phyloP scores from a whole-genome alignment of 495 filamentous ascomycete species.

The Cercophora scortea region DNA sequence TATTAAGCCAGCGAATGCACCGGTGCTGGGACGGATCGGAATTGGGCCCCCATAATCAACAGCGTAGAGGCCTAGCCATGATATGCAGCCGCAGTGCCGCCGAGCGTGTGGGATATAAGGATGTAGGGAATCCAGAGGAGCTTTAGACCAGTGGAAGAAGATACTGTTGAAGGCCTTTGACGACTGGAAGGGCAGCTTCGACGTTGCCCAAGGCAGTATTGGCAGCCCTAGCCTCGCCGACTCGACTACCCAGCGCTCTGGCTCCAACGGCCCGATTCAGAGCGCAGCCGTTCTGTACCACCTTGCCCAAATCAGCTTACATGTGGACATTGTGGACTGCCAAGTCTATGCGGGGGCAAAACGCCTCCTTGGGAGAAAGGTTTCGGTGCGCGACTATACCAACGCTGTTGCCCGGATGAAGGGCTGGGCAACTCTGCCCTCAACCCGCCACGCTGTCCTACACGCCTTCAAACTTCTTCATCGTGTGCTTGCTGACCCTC shows the following conservation, averaged over 20 bases:
- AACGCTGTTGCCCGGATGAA: conserved; percentile 76
- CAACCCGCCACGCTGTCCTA: conserved; percentile 82
- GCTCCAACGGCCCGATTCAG: conserved; percentile 72
- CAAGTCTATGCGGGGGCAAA: conserved; percentile 87
- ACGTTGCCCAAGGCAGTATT: conserved; percentile 52
- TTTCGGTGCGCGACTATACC: conserved; percentile 70
- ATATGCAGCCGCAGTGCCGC: too few relatives aligned
- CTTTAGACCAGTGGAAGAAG: conserved; percentile 74
- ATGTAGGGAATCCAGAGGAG: too few relatives aligned
- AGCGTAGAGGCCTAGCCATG: too few relatives aligned
- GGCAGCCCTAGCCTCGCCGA: conserved; percentile 33
- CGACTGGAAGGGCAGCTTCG: conserved; percentile 89
- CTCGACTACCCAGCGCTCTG: conserved; percentile 26
- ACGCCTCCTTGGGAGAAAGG: conserved; percentile 74
- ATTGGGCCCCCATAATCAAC: too few relatives aligned
- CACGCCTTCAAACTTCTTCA: conserved; percentile 84
- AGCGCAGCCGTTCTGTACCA: conserved; percentile 83
- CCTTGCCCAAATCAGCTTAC: conserved; percentile 89
- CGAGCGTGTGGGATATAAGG: too few relatives aligned
- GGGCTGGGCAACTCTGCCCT: conserved; percentile 72
- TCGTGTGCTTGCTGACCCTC: conserved; percentile 59
- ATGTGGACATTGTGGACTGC: conserved; percentile 89
- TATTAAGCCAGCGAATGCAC: too few relatives aligned
- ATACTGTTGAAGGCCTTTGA: conserved; percentile 82
- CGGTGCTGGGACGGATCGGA: too few relatives aligned